Base-by-base conservation (phyloP, 441 rosid genomes). In the Mallotus japonicus region DNA sequence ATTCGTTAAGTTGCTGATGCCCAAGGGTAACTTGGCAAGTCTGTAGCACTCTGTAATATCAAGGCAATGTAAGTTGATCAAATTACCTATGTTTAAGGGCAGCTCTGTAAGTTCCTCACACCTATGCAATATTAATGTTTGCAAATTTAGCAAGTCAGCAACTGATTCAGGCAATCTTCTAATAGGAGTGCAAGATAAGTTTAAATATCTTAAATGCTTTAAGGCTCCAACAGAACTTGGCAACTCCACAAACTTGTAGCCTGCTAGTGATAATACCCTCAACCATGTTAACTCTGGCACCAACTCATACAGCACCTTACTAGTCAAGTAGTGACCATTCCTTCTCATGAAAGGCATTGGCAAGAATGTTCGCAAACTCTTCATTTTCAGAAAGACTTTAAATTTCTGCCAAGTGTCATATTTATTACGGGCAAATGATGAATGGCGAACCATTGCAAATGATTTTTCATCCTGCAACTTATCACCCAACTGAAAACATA, bases 61-160 rank as follows among this genome's bases (percentile, higher is more conserved):
- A 28, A 67, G 71, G 22, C 14, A 4, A 47, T 13, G n/a, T 59
- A 74, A 24, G 20, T 66, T 47, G 51, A 8, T 9, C 1, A 74
- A 37, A 34, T 59, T 59, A 3, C 66, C 6, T 1, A 67, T 32
- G 42, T 37, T 34, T 17, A 3, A 19, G 14, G 77, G 72, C 4
- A 74, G 47, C 61, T 74, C 34, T 0, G 4, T 13, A 19, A 74
- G 72, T 3, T 10, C 4, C 1, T 0, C 0, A n/a, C 78, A 62
- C 1, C 14, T 5, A 4, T 11, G 10, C 2, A 63, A 34, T 37
- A 17, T 62, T 46, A 69, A 12, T 12, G 69, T 62, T 14, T 69
- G 51, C 67, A 74, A 44, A 59, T 74, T n/a, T 7, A n/a, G 53
- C 34, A 15, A 67, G 59, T 12, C 40, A 71, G 59, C 9, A 74